Conservation (phyloP, 73 alveolate species). For the Paramecium pentaurelia region DNA sequence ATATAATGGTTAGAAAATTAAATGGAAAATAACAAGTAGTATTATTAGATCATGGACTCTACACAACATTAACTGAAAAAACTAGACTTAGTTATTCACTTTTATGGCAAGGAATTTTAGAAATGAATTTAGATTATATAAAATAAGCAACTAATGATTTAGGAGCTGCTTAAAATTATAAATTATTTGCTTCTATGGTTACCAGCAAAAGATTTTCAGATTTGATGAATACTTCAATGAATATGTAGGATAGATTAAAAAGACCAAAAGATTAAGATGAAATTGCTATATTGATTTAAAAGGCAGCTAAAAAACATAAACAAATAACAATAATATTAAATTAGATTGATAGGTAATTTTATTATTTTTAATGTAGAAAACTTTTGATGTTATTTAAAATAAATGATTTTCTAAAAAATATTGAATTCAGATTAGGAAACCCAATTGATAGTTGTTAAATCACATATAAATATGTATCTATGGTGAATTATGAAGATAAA, state of each 20-base stretch:
- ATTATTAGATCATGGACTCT: slow-evolving; percentile 77
- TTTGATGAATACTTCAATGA: slow-evolving; percentile 65
- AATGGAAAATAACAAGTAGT: slow-evolving; percentile 61
- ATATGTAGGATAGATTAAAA: slow-evolving; percentile 51
- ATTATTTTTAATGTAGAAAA: background rate
- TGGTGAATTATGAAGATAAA: background rate
- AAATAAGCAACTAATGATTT: slow-evolving; percentile 65
- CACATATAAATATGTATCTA: background rate
- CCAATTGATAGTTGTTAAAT: slow-evolving; percentile 72
- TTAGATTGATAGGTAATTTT: slow-evolving; percentile 56
- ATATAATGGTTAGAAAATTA: slow-evolving; percentile 61
- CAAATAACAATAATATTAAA: slow-evolving; percentile 67
- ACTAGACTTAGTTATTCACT: slow-evolving; percentile 67
- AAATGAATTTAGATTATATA: slow-evolving; percentile 66
- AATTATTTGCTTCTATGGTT: slow-evolving; percentile 75
- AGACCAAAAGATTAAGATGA: slow-evolving; percentile 60
- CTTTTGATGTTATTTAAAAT: slow-evolving; percentile 66
- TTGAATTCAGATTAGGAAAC: slow-evolving; percentile 71
- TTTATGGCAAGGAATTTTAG: slow-evolving; percentile 78
- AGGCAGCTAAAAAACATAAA: slow-evolving; percentile 73
- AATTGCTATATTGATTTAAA: slow-evolving; percentile 61
- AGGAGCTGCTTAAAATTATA: slow-evolving; percentile 68
- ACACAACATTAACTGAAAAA: slow-evolving; percentile 57
- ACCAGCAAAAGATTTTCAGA: slow-evolving; percentile 73
- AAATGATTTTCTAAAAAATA: slow-evolving; percentile 73